Conservation (phyloP, 192 early-diverging fungal genomes). For the Piromyces sp. region DNA sequence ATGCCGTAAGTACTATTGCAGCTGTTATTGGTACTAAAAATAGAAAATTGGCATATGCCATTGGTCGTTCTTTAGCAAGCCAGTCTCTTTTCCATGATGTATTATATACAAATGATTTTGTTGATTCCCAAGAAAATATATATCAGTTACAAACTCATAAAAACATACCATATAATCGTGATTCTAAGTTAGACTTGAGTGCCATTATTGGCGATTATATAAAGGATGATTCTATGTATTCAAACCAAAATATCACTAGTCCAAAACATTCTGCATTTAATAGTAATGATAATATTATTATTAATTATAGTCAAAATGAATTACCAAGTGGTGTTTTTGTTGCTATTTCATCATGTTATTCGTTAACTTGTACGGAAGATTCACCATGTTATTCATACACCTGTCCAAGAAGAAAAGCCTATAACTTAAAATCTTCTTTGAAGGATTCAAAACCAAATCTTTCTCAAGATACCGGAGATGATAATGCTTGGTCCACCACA, state of each 20-base stretch:
- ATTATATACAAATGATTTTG: conserved; percentile 61
- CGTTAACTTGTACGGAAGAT: conserved; percentile 70
- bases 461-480: neutral
- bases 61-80: conserved; percentile 76
- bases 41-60: conserved; percentile 64
- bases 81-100: conserved; percentile 89
- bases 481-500: neutral
- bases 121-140: conserved; percentile 64
- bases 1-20: conserved; percentile 71
- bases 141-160: conserved; percentile 50
- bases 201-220: neutral
- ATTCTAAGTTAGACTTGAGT: neutral
- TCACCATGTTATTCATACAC: conserved; percentile 73
- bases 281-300: too few relatives aligned
- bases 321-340: conserved; percentile 77
- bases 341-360: conserved; percentile 79
- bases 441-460: neutral
- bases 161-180: neutral
- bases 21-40: conserved; percentile 65
- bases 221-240: neutral
- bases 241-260: neutral
- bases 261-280: too few relatives aligned
- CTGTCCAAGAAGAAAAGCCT: conserved; percentile 55
- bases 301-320: neutral
- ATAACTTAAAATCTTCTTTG: neutral